Base-by-base conservation (phyloP, 345 rosid species). In the Punica granatum region DNA sequence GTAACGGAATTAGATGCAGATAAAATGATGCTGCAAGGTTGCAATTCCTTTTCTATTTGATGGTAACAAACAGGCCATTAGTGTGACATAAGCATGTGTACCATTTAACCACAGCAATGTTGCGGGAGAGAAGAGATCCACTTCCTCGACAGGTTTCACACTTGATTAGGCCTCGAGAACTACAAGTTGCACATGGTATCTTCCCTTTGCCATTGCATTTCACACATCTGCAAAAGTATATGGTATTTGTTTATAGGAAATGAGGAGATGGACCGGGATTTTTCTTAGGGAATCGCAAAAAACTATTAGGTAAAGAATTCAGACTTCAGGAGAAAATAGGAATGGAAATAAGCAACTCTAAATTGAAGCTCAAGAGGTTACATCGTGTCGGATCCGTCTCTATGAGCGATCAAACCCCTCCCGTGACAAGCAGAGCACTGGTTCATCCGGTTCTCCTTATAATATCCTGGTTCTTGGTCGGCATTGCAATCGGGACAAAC, bases 331-430 rank as follows among this genome's bases (percentile, higher is more conserved):
- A 30, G 16, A 26, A 23, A 3, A 2, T 7, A 53, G 59, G 31
- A 23, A 53, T 23, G 31, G 13, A 25, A 53, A 53, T 25, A 53
- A 54, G 33, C 7, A 8, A 28, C 39, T 35, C 1, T 60, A 36
- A 62, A 62, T 67, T 34, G 35, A 7, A 56, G 23, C 9, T 21
- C 25, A 73, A 68, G 64, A 67, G 72, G 82, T 81, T 74, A 91
- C 97, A 71, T 76, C 41, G 99, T 72, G 86, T 94, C 97, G 32
- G 97, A 94, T 72, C 96, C 99, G 76, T 91, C 97, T 82, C 73
- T 85, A 76, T 82, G 99, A 73, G 97, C 99, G 75, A 88, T 77
- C 67, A 94, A 85, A 74, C 99, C 98, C 81, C 97, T 88, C 64
- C 97, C 98, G 65, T 84, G 67, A 81, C 96, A 93, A 67, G 69